Conservation (phyloP, 2,329 filamentous ascomycete species). For the Beauveria pseudobassiana region DNA sequence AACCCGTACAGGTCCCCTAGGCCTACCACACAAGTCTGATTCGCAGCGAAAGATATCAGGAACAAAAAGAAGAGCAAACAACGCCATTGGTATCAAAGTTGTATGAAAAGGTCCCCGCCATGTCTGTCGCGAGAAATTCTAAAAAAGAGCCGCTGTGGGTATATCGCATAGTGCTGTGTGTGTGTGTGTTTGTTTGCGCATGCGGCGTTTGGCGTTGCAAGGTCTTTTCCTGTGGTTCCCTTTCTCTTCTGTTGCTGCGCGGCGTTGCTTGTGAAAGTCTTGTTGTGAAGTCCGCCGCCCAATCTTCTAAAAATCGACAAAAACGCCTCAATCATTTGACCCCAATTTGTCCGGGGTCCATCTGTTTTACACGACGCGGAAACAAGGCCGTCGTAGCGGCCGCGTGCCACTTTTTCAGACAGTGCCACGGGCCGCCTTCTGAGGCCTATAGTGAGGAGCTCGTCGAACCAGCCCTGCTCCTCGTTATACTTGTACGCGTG, state of each 20-base stretch:
- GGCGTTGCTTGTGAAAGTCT: neutral
- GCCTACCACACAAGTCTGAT: neutral
- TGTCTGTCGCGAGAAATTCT: neutral
- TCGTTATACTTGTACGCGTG: slow-evolving; percentile 90
- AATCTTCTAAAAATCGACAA: neutral
- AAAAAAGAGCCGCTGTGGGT: neutral
- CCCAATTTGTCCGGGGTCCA: neutral
- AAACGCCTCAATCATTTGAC: neutral
- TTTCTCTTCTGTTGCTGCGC: slow-evolving; percentile 3
- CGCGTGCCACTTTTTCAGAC: slow-evolving; percentile 6
- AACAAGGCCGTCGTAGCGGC: neutral
- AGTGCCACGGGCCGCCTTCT: slow-evolving; percentile 33
- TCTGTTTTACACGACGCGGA: slow-evolving; percentile 7
- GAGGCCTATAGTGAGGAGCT: slow-evolving; percentile 75
- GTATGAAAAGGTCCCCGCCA: neutral
- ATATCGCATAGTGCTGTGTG: neutral
- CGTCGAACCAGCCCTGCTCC: slow-evolving; percentile 69
- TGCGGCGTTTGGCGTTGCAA: neutral
- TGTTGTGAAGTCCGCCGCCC: neutral
- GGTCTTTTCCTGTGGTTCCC: slow-evolving; percentile 5
- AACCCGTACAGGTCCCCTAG: neutral
- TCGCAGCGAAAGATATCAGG: neutral
- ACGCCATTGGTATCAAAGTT: slow-evolving; percentile 8
- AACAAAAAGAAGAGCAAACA: neutral
- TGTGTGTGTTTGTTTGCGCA: neutral